Evolutionary conservation across 1,139 yeast species (phyloP), one percentile per base, ranked within the genome.

Genomic region (Kurtzmaniella quercitrusa): DNA sequence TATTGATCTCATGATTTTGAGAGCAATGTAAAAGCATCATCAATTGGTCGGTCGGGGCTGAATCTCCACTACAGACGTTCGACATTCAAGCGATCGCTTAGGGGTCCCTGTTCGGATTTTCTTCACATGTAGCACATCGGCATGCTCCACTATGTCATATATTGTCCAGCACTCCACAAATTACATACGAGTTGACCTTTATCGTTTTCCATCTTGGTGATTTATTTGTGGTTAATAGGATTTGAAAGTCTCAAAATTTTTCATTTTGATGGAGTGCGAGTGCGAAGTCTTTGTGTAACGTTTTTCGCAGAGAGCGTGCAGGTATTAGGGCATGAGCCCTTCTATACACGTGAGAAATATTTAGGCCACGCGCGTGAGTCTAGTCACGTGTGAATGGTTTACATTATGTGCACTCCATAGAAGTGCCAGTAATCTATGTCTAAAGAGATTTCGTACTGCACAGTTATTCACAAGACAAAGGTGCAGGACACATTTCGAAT

Each of bases 101-200:
- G n/a, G n/a, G n/a, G n/a, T n/a, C n/a, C n/a, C n/a, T n/a, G n/a
- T n/a, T n/a, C n/a, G n/a, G n/a, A n/a, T n/a, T n/a, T n/a, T n/a
- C 6, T 9, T 3, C 30, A 26, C n/a, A 12, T 26, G 12, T 26
- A 9, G 12, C 30, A 5, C n/a, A 12, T 21, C 11, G 30, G n/a
- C 12, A 26, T 26, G 12, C n/a, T 26, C 30, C 6, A 5, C 30
- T 11, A 11, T 11, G 9, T 26, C 30, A 11, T 12, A 11, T 14
- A 4, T 9, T 14, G 3, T 26, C 30, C 30, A 26, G 30, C 30
- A 5, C 30, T 30, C 34, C 34, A 30, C 34, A 30, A 12, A 30
- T 7, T 63, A 85, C 96, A 76, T 86, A 88, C 98, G 80, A 91
- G 85, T 82, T 88, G 95, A 78, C 98, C 98, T 82, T 88, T 88